These are phyloP conservation scores for Thecaphora thlaspeos DNA, from an alignment of 1,284 basidiomycete species.

Conservation along the genomic window DNA sequence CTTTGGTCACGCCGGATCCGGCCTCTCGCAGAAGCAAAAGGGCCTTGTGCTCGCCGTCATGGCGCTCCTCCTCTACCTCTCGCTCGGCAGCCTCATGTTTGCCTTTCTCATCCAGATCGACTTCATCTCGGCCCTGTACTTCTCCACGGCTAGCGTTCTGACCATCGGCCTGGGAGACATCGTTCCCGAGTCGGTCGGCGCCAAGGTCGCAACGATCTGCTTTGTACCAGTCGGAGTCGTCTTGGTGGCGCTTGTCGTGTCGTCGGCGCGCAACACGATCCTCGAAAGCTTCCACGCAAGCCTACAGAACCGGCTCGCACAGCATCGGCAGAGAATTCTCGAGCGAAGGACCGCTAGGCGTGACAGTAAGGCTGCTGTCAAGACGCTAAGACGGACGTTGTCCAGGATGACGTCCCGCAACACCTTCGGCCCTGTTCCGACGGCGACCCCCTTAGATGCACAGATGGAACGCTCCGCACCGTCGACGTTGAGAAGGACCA, in stretches of 20 bases:
- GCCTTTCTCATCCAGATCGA: conserved; percentile 25
- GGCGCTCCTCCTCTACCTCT: conserved; percentile 67
- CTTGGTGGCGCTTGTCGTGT: conserved; percentile 65
- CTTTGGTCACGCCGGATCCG: conserved; percentile 68
- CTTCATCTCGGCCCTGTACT: conserved; percentile 65
- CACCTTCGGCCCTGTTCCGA: too few relatives aligned
- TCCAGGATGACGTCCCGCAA: too few relatives aligned
- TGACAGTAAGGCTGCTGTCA: conserved; percentile 8
- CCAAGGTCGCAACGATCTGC: conserved; percentile 44
- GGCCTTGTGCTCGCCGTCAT: conserved; percentile 70
- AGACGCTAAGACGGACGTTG: too few relatives aligned
- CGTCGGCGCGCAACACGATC: conserved; percentile 69
- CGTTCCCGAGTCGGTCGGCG: conserved; percentile 65
- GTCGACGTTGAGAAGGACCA: too few relatives aligned
- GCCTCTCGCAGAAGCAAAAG: conserved; percentile 76
- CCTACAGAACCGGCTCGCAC: conserved; percentile 19
- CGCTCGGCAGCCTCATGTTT: conserved; percentile 56
- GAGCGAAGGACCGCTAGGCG: conserved; percentile 12
- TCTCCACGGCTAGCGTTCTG: conserved; percentile 67
- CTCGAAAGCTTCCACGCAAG: conserved; percentile 62
- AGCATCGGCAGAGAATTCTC: conserved; percentile 13
- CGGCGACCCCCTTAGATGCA: too few relatives aligned
- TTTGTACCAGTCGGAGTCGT: conserved; percentile 56
- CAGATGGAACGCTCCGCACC: too few relatives aligned
- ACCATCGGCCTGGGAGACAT: conserved; percentile 78